Evolutionary conservation across 2,329 filamentous ascomycete species (phyloP).

Genomic region (Venturia nashicola): DNA sequence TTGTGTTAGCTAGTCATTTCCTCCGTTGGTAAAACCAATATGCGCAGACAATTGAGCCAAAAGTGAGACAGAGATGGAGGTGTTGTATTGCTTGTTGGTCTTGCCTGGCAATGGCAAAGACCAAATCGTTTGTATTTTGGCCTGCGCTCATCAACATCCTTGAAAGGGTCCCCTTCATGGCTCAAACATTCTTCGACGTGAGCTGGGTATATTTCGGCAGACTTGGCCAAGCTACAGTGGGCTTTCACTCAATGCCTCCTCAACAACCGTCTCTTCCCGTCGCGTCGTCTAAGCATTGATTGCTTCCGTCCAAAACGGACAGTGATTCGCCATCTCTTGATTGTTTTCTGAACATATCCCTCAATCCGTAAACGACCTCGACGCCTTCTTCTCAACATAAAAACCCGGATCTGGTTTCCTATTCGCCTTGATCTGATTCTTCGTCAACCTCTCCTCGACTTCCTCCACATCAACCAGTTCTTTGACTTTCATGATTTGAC

Average conservation of each 20-base stretch:
- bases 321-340: background rate
- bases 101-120: constrained; percentile 1
- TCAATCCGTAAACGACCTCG: background rate
- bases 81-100: background rate
- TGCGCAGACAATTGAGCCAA: background rate
- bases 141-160: background rate
- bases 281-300: background rate
- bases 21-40: too few relatives aligned
- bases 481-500: constrained; percentile 89
- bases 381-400: constrained; percentile 50
- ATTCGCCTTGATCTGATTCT: constrained; percentile 55
- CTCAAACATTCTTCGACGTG: background rate
- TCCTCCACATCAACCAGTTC: constrained; percentile 77
- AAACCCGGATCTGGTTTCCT: constrained; percentile 70
- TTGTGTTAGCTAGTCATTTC: too few relatives aligned
- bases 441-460: constrained; percentile 52
- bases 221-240: background rate
- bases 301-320: background rate
- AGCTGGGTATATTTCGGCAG: background rate
- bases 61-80: background rate
- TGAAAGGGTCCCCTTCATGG: too few relatives aligned
- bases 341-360: background rate
- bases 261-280: background rate
- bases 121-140: background rate
- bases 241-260: background rate